Evolutionary conservation across 352 stramenopile species (phyloP), one percentile per base, ranked within the genome.

Genomic region (Pythium grandisporangium): DNA sequence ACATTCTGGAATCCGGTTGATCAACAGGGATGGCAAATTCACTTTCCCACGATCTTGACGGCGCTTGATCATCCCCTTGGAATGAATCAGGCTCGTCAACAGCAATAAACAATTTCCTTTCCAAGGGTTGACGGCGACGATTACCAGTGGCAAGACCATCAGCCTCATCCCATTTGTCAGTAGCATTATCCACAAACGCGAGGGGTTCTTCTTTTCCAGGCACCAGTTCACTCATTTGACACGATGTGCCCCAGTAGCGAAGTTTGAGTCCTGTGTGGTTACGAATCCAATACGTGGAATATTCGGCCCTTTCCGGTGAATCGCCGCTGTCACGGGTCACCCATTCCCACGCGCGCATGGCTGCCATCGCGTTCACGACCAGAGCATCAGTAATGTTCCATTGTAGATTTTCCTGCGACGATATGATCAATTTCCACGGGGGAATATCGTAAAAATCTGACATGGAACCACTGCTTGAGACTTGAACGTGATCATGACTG

Each of bases 241-340:
- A 84, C 6, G 70, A 70, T 25, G 54, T 44, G 16, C 74, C 63
- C 76, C 74, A 87, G 37, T 93, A 93, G 14, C 70, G 61, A 44
- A 94, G 51, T n/a, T 56, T 58, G 24, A 94, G 57, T 22, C 81
- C 81, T 3, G 76, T 94, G 21, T 89, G 72, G 48, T 94, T 94
- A 42, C 80, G 72, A 33, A 93, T 90, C 70, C 75, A 89, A 42
- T 90, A 90, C 12, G 77, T 84, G 23, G 80, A 93, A 49, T 88
- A 89, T 35, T 88, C 71, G 10, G 66, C 77, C 58, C 81, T 82
- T 51, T 88, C 71, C 13, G 70, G 65, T 6, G 73, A 73, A 50
- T 84, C 73, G 8, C 59, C 69, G 24, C 70, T 65, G 50, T 77
- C 70, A n/a, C 81, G 70, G 7, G 69, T 61, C 21, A 89, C 69